Evolutionary conservation across 2,329 filamentous ascomycete species (phyloP), one percentile per base, ranked within the genome.

Genomic region (Alternaria gansuensis): DNA sequence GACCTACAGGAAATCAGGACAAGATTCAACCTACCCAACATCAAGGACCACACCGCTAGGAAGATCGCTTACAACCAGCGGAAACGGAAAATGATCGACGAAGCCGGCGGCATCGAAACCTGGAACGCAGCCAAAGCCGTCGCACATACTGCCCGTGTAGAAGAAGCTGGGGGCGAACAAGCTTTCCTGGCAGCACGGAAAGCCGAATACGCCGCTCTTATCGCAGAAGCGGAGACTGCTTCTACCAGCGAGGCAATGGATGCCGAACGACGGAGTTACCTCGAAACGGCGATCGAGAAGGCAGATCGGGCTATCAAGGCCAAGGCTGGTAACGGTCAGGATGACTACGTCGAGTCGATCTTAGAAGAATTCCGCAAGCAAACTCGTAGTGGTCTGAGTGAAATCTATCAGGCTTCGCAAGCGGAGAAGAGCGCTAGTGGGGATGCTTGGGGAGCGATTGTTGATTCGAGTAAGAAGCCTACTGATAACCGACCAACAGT

Each of bases 151-250:
- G 62, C 65, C 4, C 36, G 37, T 14, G 37, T 66, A 8, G 55
- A 60, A 45, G 54, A 48, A 51, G 60, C 57, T 14, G 68, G 66
- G 1, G 65, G 64, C 5, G 31, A 52, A 6, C 65, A 63, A 29
- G 63, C 54, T 11, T 57, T 54, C 17, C 43, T 8, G 61, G 58
- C 4, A 43, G 29, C 4, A 53, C 10, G 31, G 23, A 72, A 66
- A 39, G 59, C 58, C 5, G 39, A 44, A 3, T 64, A 60, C 11
- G 54, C 64, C 7, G 50, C 59, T 5, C 23, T 59, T 3, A 59
- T 73, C 9, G 48, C 46, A 3, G 66, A 69, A 8, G 68, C 71
- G 3, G 65, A 70, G 48, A 64, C 61, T 2, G 71, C 68, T 5
- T 59, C 62, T 5, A 59, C 59, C 8, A 66, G 70, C 23, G 31